Evolutionary conservation across 805 yeast genomes (phyloP).

Genomic region (baker's yeast (Saccharomyces cerevisiae)): DNA sequence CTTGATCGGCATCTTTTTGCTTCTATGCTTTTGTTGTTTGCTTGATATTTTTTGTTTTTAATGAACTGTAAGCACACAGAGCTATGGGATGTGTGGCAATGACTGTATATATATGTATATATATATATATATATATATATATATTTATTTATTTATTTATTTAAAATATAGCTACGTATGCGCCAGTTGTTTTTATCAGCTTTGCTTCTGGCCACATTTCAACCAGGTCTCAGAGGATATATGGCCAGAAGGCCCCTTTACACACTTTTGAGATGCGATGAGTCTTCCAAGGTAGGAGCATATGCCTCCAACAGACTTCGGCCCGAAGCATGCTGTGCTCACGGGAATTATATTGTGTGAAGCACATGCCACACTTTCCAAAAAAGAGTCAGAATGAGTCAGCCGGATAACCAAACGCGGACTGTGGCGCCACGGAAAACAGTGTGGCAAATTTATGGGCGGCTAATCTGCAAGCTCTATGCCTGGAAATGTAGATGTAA

Average conservation of each 20-base stretch:
- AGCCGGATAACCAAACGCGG: background rate
- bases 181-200: background rate
- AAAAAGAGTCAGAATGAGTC: background rate
- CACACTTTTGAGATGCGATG: background rate
- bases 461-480: background rate
- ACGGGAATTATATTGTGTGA: background rate
- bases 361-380: background rate
- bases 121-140: background rate
- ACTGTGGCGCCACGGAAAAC: background rate
- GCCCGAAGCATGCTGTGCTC: background rate
- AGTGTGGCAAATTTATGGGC: background rate
- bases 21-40: background rate
- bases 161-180: background rate
- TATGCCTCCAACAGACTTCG: background rate
- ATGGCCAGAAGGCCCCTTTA: background rate
- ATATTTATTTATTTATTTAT: background rate
- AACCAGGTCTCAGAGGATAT: background rate
- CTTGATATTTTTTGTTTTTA: background rate
- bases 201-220: background rate
- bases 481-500: background rate
- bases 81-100: background rate
- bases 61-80: background rate
- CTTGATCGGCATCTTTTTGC: background rate
- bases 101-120: background rate
- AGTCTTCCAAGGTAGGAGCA: background rate